Conservation (phyloP, 768 basidiomycete species). For the Russula sp. region DNA sequence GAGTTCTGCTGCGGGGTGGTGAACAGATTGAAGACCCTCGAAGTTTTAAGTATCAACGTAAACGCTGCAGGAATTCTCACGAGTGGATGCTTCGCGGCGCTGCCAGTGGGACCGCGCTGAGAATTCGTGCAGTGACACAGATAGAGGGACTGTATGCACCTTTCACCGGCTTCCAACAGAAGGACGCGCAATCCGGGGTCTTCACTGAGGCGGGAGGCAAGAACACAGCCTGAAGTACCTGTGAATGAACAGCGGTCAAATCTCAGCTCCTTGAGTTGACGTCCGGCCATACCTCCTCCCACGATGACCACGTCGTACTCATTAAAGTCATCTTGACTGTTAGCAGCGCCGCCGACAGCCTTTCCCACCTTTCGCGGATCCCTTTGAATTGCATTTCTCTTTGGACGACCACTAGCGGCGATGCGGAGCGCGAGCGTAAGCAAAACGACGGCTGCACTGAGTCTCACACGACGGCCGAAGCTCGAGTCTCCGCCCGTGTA, state of each 20-base stretch:
- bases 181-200: constrained; percentile 48
- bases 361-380: constrained; percentile 6
- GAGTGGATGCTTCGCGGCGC: constrained; percentile 6
- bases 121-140: not conserved
- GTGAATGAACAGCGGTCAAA: constrained; percentile 6
- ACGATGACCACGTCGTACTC: constrained; percentile 36
- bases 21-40: constrained; percentile 47
- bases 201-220: constrained; percentile 54
- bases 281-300: constrained; percentile 32
- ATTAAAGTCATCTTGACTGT: constrained; percentile 21
- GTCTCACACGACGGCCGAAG: constrained; percentile 5
- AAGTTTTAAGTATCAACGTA: constrained; percentile 37
- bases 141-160: constrained; percentile 34
- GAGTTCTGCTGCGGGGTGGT: constrained; percentile 54
- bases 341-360: not conserved
- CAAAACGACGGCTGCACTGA: constrained; percentile 1
- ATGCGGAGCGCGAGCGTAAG: not conserved
- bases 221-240: constrained; percentile 59
- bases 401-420: not conserved
- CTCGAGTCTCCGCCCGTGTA: constrained; percentile 10
- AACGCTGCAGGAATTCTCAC: constrained; percentile 24
- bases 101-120: not conserved
- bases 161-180: constrained; percentile 54
- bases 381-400: constrained; percentile 4
- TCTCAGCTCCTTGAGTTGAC: not conserved